Conservation (phyloP, 2,329 filamentous ascomycete species). For the Davidsoniella virescens region DNA sequence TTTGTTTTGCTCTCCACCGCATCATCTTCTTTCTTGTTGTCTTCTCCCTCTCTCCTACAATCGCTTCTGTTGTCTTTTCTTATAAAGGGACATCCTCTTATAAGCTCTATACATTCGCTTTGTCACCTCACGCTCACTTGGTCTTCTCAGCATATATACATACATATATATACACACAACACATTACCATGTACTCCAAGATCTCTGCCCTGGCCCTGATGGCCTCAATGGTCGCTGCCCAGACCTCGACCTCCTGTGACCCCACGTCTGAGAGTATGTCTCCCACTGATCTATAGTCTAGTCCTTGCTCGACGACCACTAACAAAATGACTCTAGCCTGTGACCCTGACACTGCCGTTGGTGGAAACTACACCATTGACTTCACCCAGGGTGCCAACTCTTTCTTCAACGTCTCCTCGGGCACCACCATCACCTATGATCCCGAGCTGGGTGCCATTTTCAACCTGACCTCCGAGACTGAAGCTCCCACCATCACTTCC, state of each 20-base stretch:
- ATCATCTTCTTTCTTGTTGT: conserved; percentile 4
- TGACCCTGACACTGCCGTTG: conserved; percentile 60
- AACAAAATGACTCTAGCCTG: conserved; percentile 33
- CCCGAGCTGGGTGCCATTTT: conserved; percentile 33
- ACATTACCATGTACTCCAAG: conserved; percentile 20
- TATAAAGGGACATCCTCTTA: background rate
- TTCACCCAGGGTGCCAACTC: conserved; percentile 58
- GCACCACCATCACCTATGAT: conserved; percentile 33
- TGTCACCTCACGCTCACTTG: background rate
- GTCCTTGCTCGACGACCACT: background rate
- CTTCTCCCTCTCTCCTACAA: conserved; percentile 3
- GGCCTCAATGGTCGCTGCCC: conserved; percentile 34
- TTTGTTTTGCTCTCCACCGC: conserved; percentile 1
- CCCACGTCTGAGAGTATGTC: conserved; percentile 33
- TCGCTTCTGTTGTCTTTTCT: conserved; percentile 1
- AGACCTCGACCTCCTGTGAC: conserved; percentile 41
- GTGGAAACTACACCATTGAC: conserved; percentile 46
- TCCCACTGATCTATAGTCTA: background rate
- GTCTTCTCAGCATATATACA: background rate
- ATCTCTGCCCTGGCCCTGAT: conserved; percentile 31
- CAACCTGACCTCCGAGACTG: conserved; percentile 49
- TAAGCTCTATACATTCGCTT: background rate
- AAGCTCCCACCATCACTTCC: conserved; percentile 57
- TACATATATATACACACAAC: background rate
- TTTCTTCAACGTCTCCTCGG: conserved; percentile 29